Evolutionary conservation across 164 flowering plant species (phyloP), one percentile per base, ranked within the genome.

Genomic region (Stephania japonica): DNA sequence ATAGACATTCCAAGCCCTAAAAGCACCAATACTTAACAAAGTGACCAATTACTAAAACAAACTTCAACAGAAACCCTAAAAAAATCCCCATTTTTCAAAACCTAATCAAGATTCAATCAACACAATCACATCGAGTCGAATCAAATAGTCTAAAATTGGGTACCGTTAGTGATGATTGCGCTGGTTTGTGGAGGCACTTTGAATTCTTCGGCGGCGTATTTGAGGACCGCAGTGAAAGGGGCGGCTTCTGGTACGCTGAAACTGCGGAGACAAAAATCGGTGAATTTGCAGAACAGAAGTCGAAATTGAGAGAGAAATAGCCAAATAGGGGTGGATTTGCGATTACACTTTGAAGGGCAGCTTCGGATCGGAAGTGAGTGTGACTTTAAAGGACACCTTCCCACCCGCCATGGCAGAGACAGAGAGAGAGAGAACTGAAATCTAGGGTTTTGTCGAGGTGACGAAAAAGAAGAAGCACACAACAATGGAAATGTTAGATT

Each of bases 121-220:
- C 53, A 11, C 50, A 12, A 53, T 53, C 19, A 32, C 38, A 16
- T 13, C 61, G 19, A 53, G 14, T 19, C 14, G 6, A 56, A 56
- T 56, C 21, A 1, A 56, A 2, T 6, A n/a, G 68, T 18, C 27
- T 9, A 11, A 38, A 56, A 56, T 1, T 2, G 56, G 53, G 59
- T 83, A 94, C 99, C 99, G 68, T 94, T 92, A 69, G 99, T 94
- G 87, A 94, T 92, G 83, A 94, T 94, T n/a, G 99, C 99, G 81
- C 99, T 92, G 70, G 99, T 94, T 69, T 94, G 99, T 10, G 97
- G 97, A 80, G 99, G 99, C 11, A 94, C 99, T 80, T 95, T 93
- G 86, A 95, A 93, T 79, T 95, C 98, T 81, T 95, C 98, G 14
- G 99, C 97, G 0, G 98, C 98, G 75, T 89, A 95, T 81, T 95